Base-by-base conservation (phyloP, 169 alveolate genomes). In the Blepharisma undulans region DNA sequence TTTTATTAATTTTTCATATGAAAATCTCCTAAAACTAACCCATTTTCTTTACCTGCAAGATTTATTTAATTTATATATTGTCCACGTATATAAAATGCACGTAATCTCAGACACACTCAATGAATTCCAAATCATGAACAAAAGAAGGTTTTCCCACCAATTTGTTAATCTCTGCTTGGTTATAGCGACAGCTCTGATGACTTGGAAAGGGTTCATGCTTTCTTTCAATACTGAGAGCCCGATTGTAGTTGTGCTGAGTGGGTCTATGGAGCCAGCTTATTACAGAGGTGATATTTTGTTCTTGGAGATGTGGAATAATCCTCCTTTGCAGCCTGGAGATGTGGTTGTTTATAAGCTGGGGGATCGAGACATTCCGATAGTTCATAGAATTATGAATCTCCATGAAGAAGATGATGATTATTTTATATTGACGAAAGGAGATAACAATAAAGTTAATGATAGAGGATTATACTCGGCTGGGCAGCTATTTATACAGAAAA, bases 231-330 rank as follows among this genome's bases (percentile, higher is more conserved):
- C 98, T 48, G 99, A 98, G 61, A 92, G 97, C 71, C 99, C 99
- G 18, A 97, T 98, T 4, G 99, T 98, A 16, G 99, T 98, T 60
- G 99, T 98, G 8, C 95, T 98, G 66, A 95, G 96, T 86, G 99
- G 99, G 33, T 94, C 98, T 79, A 98, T 98, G 99, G 99, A 98
- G 93, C 99, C 99, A 0, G 98, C 98, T 48, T 97, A 97, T 91
- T 95, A 97, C 92, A 93, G 99, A 93, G 99, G 99, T 5, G 99
- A 98, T 92, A 98, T 98, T 30, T 92, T 98, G 59, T 97, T 98
- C 89, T 95, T 98, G 59, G 85, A 92, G 60, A 81, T 90, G 88
- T 86, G 94, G 89, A 92, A 93, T 72, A 92, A 95, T 86, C 96
- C 94, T 0, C 93, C 91, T 6, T 92, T 96, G 21, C 88, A 84